A percentile compares a stretch with the other conserved stretches of the same genome.
These are phyloP conservation scores for Aspergillus sp. DNA, from an alignment of 2,329 filamentous ascomycete genomes.

Conservation along the genomic window DNA sequence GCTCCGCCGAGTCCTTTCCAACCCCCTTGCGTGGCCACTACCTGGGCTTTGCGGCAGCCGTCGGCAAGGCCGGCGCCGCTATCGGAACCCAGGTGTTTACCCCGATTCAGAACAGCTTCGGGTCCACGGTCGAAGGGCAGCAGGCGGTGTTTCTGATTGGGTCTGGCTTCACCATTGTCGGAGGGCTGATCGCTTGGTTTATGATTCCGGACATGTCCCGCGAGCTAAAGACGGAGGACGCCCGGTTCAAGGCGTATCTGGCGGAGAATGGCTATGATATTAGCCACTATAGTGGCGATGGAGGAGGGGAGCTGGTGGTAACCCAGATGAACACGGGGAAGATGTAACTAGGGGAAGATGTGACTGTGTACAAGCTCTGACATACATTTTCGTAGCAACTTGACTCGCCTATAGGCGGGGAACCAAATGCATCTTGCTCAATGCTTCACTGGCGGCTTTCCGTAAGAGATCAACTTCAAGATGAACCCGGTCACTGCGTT, in stretches of 20 bases:
- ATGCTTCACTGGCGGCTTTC: too few relatives aligned
- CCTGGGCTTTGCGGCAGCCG: slow-evolving; percentile 40
- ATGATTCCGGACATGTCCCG: slow-evolving; percentile 39
- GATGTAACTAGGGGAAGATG: too few relatives aligned
- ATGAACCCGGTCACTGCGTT: too few relatives aligned
- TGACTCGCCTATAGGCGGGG: too few relatives aligned
- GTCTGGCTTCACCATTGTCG: slow-evolving; percentile 40
- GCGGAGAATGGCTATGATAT: slow-evolving; percentile 34
- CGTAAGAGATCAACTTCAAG: too few relatives aligned
- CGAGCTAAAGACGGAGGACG: slow-evolving; percentile 38
- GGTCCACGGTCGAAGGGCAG: slow-evolving; percentile 36
- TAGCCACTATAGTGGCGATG: not conserved
- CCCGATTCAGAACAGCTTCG: slow-evolving; percentile 40
- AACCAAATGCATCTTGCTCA: too few relatives aligned
- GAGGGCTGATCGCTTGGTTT: slow-evolving; percentile 37
- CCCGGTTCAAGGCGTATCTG: slow-evolving; percentile 37
- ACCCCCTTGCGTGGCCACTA: slow-evolving; percentile 43
- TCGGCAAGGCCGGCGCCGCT: slow-evolving; percentile 42
- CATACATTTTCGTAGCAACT: too few relatives aligned
- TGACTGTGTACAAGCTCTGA: too few relatives aligned
- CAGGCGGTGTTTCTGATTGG: slow-evolving; percentile 45
- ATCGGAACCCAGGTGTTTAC: slow-evolving; percentile 45
- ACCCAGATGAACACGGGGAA: too few relatives aligned
- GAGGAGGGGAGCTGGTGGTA: not conserved
- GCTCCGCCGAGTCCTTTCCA: slow-evolving; percentile 41